Evolutionary conservation across 768 basidiomycete genomes (phyloP).

Genomic region (Termitomyces bulborhizus): DNA sequence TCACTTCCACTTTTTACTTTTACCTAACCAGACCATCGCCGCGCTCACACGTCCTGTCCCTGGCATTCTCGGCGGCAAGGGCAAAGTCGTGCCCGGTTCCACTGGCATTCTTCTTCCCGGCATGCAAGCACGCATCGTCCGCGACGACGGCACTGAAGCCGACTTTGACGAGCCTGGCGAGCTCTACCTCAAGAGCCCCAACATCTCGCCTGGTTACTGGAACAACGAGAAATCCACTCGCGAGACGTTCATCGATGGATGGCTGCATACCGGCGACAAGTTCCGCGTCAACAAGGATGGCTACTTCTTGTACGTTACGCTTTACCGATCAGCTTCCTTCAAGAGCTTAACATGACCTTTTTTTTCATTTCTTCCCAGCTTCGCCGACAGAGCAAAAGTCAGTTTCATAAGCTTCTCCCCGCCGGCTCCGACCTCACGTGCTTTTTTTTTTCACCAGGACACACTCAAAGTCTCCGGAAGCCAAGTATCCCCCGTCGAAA

Average conservation of each 20-base stretch:
- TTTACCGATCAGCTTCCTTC: no score
- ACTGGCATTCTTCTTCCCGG: slow-evolving; percentile 59
- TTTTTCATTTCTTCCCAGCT: slow-evolving; percentile 24
- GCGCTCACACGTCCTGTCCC: slow-evolving; percentile 37
- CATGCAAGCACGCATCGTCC: slow-evolving; percentile 45
- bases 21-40: slow-evolving; percentile 43
- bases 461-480: slow-evolving; percentile 74
- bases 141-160: slow-evolving; percentile 47
- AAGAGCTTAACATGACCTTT: not conserved
- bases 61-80: slow-evolving; percentile 39
- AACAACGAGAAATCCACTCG: slow-evolving; percentile 60
- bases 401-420: not conserved
- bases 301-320: slow-evolving; percentile 52
- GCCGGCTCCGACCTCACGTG: no score
- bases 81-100: slow-evolving; percentile 33
- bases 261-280: slow-evolving; percentile 71
- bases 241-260: slow-evolving; percentile 65
- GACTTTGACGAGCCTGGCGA: slow-evolving; percentile 58
- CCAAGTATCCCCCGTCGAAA: slow-evolving; percentile 78
- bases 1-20: not conserved
- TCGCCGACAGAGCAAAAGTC: slow-evolving; percentile 67
- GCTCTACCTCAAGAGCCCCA: slow-evolving; percentile 46
- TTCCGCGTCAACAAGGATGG: slow-evolving; percentile 57
- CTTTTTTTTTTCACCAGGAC: slow-evolving; percentile 35
- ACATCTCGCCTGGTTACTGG: slow-evolving; percentile 66